Base-by-base conservation (phyloP, 2,329 filamentous ascomycete species). In the Aspergillus brasiliensis region DNA sequence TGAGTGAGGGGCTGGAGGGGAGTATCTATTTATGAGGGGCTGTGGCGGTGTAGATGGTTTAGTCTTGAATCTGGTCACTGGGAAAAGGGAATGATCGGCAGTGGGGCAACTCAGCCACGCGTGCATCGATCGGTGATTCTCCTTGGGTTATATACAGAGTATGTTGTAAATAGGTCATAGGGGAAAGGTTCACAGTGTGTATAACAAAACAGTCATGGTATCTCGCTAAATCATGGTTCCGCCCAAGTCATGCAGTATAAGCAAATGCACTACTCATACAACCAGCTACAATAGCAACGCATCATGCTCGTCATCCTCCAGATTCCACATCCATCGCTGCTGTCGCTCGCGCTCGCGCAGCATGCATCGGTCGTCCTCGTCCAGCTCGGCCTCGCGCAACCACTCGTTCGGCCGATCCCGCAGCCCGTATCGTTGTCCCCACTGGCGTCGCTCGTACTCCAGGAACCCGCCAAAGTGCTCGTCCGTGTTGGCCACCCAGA, bases 401-500 rank as follows among this genome's bases (percentile, higher is more conserved):
- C 76, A 79, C 58, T 79, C 77, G 56, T 73, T 72, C 27, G 75
- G 74, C 37, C 73, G 57, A 49, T 74, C 74, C 3, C 70, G 63
- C 40, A 73, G 52, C 0, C 73, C 75, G 59, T 71, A 74, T 10
- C 67, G 60, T 42, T 72, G 67, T 0, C 75, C 77, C 75, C 76
- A 78, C 61, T 77, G 71, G 3, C 67, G 64, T 0, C 76, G 71
- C 40, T 79, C 75, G 59, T 75, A 80, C 59, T 78, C 73, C 77
- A 80, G 78, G 40, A 80, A 75, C 1, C 78, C 78, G 27, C 78
- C 78, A 59, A 78, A 79, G 17, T 73, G 69, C 8, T 70, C 68
- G 62, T 80, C 78, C 13, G 77, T 73, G 58, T 80, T 80, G 5
- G 77, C 76, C 31, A 80, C 75, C 76, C 76, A 80, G 62, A 80